Evolutionary conservation across 1,284 basidiomycete species (phyloP), one percentile per base, ranked within the genome.

Genomic region (Spongiforma sp.): DNA sequence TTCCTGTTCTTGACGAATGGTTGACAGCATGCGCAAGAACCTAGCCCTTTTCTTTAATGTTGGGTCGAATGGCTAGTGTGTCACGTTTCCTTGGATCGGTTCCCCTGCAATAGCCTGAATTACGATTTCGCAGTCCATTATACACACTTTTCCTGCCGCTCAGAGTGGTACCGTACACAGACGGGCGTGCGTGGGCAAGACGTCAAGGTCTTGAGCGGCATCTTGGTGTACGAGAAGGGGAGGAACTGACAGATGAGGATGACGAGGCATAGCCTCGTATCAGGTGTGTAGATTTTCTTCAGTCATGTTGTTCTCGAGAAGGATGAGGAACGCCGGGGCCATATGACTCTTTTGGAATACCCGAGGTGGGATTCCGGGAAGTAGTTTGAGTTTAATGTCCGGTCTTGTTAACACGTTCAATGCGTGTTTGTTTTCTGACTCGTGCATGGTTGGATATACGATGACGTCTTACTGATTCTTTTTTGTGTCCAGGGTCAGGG

Each of bases 21-120:
- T 52, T 19, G 24, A 53, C 59, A 89, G 88, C 21, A 82, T 78
- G 71, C 74, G 77, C 59, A 83, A 84, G 65, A 99, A 99, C 74
- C 78, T 99, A 8, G 77, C 88, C 67, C 75, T 95, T 33, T 98
- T 98, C 76, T 98, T 99, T 82, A 98, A 98, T 71, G 72, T 96
- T 37, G 93, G 94, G 15, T 80, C 83, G 19, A 84, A 84, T 19
- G 90, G 92, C 79, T 94, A 95, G 93, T 96, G 75, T 71, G 93
- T 86, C 57, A 21, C 5, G 3, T 36, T 36, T 50, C 60, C 4
- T 14, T 60, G 5, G 50, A 41, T 7, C 43, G 11, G 48, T 36
- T 7, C 15, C 48, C 6, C 41, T 50, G 48, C 26, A 24, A 43
- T 34, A 11, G 26, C 10, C 37, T n/a, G 55, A 48, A 43, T 33